A percentile compares a stretch with the other conserved stretches of the same genome.
Conservation (phyloP, 306 rosid species). For the Hippophae gyantsensis region DNA sequence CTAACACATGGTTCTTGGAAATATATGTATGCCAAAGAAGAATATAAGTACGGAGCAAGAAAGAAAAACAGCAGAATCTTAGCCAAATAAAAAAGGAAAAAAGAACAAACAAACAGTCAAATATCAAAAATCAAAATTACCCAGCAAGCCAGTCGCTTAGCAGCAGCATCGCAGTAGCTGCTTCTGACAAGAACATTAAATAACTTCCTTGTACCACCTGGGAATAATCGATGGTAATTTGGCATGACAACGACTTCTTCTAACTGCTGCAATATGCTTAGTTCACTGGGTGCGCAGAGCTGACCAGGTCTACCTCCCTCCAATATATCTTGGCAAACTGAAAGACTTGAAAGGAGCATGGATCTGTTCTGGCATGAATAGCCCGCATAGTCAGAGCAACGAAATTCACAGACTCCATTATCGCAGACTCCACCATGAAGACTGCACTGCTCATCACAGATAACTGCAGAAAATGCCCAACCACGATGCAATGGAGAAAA, state of each 20-base stretch:
- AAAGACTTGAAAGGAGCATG: slow-evolving; percentile 63
- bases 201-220: slow-evolving; percentile 87
- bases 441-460: slow-evolving; percentile 96
- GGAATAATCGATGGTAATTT: slow-evolving; percentile 84
- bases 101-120: too few relatives aligned
- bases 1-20: too few relatives aligned
- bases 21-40: too few relatives aligned
- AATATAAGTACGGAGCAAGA: too few relatives aligned
- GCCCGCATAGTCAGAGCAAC: slow-evolving; percentile 96
- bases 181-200: slow-evolving; percentile 66
- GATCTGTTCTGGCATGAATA: slow-evolving; percentile 96
- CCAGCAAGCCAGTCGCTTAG: slow-evolving; percentile 96
- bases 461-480: slow-evolving; percentile 46
- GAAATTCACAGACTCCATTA: slow-evolving; percentile 92
- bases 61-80: too few relatives aligned
- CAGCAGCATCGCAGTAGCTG: slow-evolving; percentile 80
- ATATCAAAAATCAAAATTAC: slow-evolving; percentile 19
- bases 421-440: slow-evolving; percentile 98
- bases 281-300: slow-evolving; percentile 95
- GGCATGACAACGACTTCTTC: slow-evolving; percentile 97
- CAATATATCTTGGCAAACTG: slow-evolving; percentile 62
- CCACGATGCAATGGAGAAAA: background rate
- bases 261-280: slow-evolving; percentile 83
- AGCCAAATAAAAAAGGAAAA: too few relatives aligned
- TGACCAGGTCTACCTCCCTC: slow-evolving; percentile 72